phyloP scores from a whole-genome alignment of 2,329 filamentous ascomycete genomes.

The Neocatenulostroma microsporum region DNA sequence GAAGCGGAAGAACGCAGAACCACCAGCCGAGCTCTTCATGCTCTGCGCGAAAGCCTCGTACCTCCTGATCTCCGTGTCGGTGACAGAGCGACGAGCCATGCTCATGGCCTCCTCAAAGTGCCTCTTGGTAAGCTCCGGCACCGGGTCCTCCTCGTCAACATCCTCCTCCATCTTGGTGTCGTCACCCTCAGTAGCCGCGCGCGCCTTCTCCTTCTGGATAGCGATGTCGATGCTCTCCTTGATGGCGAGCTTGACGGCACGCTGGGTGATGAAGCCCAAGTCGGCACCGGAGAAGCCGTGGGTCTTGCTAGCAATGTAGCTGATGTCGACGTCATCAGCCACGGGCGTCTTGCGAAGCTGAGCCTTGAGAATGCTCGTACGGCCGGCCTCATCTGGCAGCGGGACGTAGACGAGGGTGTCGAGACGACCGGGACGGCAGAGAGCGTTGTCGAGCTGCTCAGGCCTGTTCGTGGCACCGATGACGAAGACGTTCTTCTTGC shows the following conservation, averaged over 20 bases:
- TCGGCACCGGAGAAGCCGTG: conserved; percentile 99
- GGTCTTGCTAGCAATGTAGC: conserved; percentile 91
- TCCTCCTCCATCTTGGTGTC: conserved; percentile 75
- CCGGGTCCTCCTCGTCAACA: conserved; percentile 69
- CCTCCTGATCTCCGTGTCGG: conserved; percentile 91
- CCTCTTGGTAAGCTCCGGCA: conserved; percentile 88
- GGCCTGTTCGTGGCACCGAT: conserved; percentile 98
- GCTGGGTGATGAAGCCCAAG: conserved; percentile 97
- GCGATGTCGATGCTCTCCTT: conserved; percentile 88
- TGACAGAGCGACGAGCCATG: conserved; percentile 85
- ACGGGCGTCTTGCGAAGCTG: conserved; percentile 98
- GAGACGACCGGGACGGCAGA: conserved; percentile 97
- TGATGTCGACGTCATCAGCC: conserved; percentile 73
- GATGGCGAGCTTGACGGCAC: conserved; percentile 98
- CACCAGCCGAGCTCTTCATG: conserved; percentile 96
- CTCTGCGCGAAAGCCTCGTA: conserved; percentile 98
- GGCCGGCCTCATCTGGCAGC: conserved; percentile 83
- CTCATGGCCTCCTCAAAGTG: conserved; percentile 99
- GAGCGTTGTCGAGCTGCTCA: conserved; percentile 94
- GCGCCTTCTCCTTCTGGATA: conserved; percentile 83
- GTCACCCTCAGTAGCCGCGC: conserved; percentile 62
- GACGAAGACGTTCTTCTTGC: conserved; percentile 99
- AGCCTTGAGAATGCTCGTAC: conserved; percentile 82
- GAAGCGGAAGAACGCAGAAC: conserved; percentile 93
- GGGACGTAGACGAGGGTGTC: conserved; percentile 98